phyloP scores from a whole-genome alignment of 306 rosid species.

The Vigna trinervia region DNA sequence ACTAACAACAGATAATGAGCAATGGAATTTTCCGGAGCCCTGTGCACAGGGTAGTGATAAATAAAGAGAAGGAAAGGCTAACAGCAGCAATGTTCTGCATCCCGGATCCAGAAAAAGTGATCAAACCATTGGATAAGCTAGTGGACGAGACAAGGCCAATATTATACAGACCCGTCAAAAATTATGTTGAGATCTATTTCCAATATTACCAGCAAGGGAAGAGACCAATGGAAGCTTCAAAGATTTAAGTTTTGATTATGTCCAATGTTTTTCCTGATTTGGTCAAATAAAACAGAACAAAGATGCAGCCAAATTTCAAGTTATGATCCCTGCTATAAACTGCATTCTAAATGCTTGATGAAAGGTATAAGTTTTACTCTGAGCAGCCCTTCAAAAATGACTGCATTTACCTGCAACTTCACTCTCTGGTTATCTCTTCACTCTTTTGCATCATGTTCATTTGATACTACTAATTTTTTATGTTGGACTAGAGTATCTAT shows the following conservation, averaged over 20 bases:
- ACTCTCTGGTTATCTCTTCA: too few relatives aligned
- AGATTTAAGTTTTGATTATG: slow-evolving; percentile 38
- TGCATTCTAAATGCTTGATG: too few relatives aligned
- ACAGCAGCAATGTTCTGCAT: slow-evolving; percentile 62
- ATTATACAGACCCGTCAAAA: slow-evolving; percentile 54
- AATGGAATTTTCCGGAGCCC: slow-evolving; percentile 76
- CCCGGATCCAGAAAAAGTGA: slow-evolving; percentile 59
- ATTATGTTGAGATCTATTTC: slow-evolving; percentile 52
- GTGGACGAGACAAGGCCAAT: slow-evolving; percentile 60
- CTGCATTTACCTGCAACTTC: too few relatives aligned
- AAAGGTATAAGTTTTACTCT: too few relatives aligned
- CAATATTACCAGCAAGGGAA: slow-evolving; percentile 67
- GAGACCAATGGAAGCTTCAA: slow-evolving; percentile 69
- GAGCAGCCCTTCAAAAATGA: too few relatives aligned
- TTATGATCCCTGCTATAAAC: background rate
- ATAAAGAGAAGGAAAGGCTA: slow-evolving; percentile 61
- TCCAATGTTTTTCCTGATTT: background rate
- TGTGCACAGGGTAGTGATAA: slow-evolving; percentile 65
- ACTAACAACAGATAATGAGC: slow-evolving; percentile 56
- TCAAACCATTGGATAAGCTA: slow-evolving; percentile 57
- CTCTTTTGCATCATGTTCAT: too few relatives aligned
- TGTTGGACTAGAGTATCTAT: too few relatives aligned
- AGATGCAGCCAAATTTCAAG: background rate
- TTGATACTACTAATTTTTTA: too few relatives aligned
- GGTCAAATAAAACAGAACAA: background rate